Percentiles rank a stretch among this genome's conserved stretches.
Evolutionary conservation across 495 filamentous ascomycete species (phyloP).

Genomic region (Penicillium taxi): DNA sequence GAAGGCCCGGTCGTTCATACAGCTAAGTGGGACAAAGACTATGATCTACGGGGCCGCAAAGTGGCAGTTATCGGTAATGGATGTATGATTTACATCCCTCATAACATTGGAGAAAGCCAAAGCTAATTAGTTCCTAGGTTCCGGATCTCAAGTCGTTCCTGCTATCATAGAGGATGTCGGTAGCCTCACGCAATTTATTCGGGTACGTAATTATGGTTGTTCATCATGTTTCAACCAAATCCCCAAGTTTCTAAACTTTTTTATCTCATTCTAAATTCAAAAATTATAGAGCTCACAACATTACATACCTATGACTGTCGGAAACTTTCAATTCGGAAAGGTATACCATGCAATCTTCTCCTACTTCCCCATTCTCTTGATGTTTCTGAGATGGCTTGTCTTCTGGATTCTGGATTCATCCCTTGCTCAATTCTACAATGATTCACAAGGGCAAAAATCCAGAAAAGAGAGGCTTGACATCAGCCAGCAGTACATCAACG

Average conservation of each 20-base stretch:
- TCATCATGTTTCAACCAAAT: not conserved
- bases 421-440: constrained; percentile 4
- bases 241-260: not conserved
- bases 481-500: not conserved
- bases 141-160: constrained; percentile 5
- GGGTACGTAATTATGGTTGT: constrained; percentile 1
- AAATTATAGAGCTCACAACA: not conserved
- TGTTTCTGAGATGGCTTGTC: constrained; percentile 1
- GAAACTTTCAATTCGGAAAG: not conserved
- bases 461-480: not conserved
- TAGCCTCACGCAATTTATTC: constrained; percentile 4
- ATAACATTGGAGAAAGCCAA: not conserved
- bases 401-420: constrained; percentile 3
- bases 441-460: not conserved
- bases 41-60: constrained; percentile 45
- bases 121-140: constrained; percentile 2
- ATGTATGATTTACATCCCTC: constrained; percentile 9
- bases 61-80: constrained; percentile 49
- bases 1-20: constrained; percentile 49
- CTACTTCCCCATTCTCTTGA: not conserved
- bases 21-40: constrained; percentile 46
- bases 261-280: too few relatives aligned
- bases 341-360: not conserved
- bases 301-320: constrained; percentile 2
- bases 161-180: constrained; percentile 2